Evolutionary conservation across 305 asterid genomes (phyloP).

Genomic region (Caryopteris hybrid): DNA sequence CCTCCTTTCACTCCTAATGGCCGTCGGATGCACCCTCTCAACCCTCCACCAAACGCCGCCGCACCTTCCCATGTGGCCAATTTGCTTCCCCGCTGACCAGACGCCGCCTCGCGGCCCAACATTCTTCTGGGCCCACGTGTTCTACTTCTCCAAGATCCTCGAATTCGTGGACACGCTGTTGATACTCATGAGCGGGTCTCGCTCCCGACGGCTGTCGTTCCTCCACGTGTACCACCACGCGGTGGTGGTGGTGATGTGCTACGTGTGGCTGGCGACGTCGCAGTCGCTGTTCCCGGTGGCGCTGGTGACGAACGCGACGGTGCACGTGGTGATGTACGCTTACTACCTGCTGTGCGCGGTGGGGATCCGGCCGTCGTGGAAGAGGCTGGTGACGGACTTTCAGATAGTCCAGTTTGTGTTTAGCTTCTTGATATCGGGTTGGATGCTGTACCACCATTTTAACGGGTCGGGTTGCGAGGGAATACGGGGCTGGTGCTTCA

Average conservation of each 20-base stretch:
- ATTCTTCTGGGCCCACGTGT: constrained; percentile 87
- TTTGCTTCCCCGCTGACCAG: constrained; percentile 60
- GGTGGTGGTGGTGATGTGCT: constrained; percentile 73
- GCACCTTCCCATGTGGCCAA: constrained; percentile 44
- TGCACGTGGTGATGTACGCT: constrained; percentile 88
- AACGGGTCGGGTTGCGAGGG: constrained; percentile 82
- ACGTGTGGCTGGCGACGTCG: constrained; percentile 55
- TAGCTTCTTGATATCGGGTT: constrained; percentile 65
- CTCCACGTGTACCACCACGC: constrained; percentile 95
- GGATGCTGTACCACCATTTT: constrained; percentile 65
- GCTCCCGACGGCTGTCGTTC: constrained; percentile 59
- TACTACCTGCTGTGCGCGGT: constrained; percentile 61
- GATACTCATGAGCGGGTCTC: constrained; percentile 46
- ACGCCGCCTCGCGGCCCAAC: constrained; percentile 64
- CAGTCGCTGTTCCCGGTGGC: constrained; percentile 92
- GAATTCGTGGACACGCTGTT: constrained; percentile 71
- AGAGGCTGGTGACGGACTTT: constrained; percentile 69
- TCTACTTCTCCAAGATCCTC: constrained; percentile 74
- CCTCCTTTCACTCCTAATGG: constrained; percentile 71
- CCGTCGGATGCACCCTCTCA: constrained; percentile 68
- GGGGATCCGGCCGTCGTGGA: constrained; percentile 78
- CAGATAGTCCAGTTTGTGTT: constrained; percentile 82
- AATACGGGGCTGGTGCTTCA: constrained; percentile 83
- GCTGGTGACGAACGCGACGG: constrained; percentile 80
- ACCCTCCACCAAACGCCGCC: constrained; percentile 57